Base-by-base conservation (phyloP, 257 asterid genomes). In the Solanum tarijense region DNA sequence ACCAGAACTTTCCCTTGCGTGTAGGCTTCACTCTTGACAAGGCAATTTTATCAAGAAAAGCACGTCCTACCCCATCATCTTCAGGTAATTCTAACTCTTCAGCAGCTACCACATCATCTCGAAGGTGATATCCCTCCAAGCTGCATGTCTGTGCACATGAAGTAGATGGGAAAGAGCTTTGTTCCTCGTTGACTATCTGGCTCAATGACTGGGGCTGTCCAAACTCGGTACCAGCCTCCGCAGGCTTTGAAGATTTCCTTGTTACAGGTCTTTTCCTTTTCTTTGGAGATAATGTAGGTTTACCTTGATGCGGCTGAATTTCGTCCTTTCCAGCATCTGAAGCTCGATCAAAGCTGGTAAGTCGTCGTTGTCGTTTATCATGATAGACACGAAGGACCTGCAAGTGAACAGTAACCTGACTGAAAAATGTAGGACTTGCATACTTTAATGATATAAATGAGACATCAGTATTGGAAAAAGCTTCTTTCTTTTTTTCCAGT, bases 301-400 rank as follows among this genome's bases (percentile, higher is more conserved):
- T 91, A 89, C 88, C 89, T 87, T 89, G 89, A 41, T 8, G 90
- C 34, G 88, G 79, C 89, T 88, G 91, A 88, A 83, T 82, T 82
- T 89, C 91, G 25, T 89, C 88, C 41, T 86, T 87, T 88, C 89
- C 90, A 12, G 94, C 87, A 87, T 88, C 90, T 74, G 90, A 88
- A 92, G 83, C 93, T 85, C 93, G 89, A 83, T 87, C 91, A 86
- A 87, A 46, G 90, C 95, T 93, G 83, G 94, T 74, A 68, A 81
- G 89, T 82, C 89, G 89, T 78, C 86, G 93, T 87, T 88, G 95
- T 88, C 95, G 92, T 92, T 91, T 93, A 91, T 93, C 96, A 88
- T 93, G 87, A 94, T 93, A 91, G 87, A 95, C 90, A 84, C 94
- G 98, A 87, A 96, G 97, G 68, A 97, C 98, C 99, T 97, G 96